Base-by-base conservation (phyloP, 306 rosid species). In the Hippophae rhamnoides region DNA sequence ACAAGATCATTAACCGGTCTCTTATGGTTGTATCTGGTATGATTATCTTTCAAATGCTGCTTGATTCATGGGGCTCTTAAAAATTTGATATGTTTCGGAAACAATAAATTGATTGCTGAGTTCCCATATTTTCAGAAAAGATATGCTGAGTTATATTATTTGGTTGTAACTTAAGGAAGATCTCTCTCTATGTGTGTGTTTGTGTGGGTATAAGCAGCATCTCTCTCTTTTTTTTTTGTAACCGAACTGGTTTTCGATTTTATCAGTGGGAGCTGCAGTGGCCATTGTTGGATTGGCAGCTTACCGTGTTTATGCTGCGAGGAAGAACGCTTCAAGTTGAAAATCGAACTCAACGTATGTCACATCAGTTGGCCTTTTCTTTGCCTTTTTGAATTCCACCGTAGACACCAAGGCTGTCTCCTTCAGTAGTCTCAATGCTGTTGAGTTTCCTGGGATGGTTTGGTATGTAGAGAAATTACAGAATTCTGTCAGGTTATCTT, bases 221-320 rank as follows among this genome's bases (percentile, higher is more conserved):
- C 38, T 56, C 45, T 46, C 0, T 2, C 43, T 50, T 6, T 25
- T 14, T 43, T 55, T 27, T 47, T 1, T 10, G 12, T 5, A 54
- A 54, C 43, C 0, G 9, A 40, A 47, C 18, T 55, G 61, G 58
- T 45, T 38, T 26, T 44, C 23, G 50, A 54, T 10, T 59, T 45
- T 13, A 2, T 54, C 90, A 89, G 97, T 89, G 66, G 95, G 97
- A 73, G 88, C 90, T 45, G 94, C 90, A 13, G 89, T 81, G 48
- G 77, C 65, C 12, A 68, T 89, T 5, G 94, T 83, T 68, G 96
- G 96, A 63, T 38, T 89, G 71, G 96, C 89, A 23, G 90, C 96
- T 11, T 85, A 79, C 58, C 78, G 96, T 5, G 83, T 85, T 60
- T 85, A 83, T 65, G 59, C 78, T 38, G 86, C 95, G 10, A 83